A percentile compares a stretch with the other conserved stretches of the same genome.
These are phyloP conservation scores for Hymenoscyphus scutula DNA, from an alignment of 2,329 filamentous ascomycete genomes.

Conservation along the genomic window DNA sequence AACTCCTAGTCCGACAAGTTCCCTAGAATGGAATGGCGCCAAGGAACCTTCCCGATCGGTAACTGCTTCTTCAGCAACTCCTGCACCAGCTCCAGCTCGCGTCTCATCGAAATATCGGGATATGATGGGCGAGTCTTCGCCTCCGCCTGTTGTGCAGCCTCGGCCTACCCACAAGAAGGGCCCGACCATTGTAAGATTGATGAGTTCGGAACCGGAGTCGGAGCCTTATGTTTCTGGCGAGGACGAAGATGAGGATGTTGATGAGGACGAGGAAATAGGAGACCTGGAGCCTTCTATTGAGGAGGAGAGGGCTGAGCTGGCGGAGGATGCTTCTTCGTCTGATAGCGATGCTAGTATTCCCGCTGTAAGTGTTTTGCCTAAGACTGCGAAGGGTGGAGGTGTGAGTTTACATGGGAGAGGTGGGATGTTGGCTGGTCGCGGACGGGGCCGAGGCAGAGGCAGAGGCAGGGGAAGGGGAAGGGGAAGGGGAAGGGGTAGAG, in stretches of 20 bases:
- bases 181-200: conserved; percentile 31
- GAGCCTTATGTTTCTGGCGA: conserved; percentile 13
- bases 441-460: conserved; percentile 4
- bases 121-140: not conserved
- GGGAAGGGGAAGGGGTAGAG: too few relatives aligned
- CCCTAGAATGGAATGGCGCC: conserved; percentile 7
- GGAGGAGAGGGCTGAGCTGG: conserved; percentile 5
- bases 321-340: conserved; percentile 20
- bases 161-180: conserved; percentile 18
- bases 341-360: conserved; percentile 25
- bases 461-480: conserved; percentile 11
- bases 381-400: conserved; percentile 9
- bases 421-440: not conserved
- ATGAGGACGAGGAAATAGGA: not conserved
- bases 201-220: conserved; percentile 22
- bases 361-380: conserved; percentile 16
- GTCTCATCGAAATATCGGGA: conserved; percentile 2
- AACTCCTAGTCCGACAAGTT: conserved; percentile 2
- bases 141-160: not conserved
- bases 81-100: conserved; percentile 3
- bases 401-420: not conserved
- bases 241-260: too few relatives aligned
- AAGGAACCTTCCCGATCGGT: not conserved
- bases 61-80: not conserved
- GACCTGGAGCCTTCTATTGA: not conserved